phyloP scores from a whole-genome alignment of 1,139 yeast species.

The Geotrichum citri-aurantii region DNA sequence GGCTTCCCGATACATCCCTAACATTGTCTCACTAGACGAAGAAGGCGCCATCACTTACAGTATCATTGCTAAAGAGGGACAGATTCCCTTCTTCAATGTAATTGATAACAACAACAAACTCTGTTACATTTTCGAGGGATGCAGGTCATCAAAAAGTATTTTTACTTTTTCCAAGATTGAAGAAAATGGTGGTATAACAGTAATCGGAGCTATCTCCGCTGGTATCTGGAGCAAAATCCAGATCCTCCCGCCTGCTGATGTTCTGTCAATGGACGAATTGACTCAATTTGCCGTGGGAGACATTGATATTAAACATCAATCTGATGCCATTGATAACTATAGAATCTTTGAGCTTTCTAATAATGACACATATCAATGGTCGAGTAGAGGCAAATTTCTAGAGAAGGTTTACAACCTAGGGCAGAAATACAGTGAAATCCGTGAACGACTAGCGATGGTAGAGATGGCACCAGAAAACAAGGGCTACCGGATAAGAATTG shows the following conservation, averaged over 20 bases:
- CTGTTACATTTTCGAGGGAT: conserved; percentile 5
- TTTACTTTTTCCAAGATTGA: conserved; percentile 8
- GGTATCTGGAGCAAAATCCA: conserved; percentile 55
- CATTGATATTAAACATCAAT: conserved; percentile 54
- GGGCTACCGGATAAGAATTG: conserved; percentile 51
- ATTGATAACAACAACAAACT: conserved; percentile 40
- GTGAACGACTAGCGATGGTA: conserved; percentile 43
- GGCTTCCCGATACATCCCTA: conserved; percentile 52
- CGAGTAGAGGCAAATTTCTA: conserved; percentile 51
- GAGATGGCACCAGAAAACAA: conserved; percentile 34
- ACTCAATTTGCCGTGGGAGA: conserved; percentile 50
- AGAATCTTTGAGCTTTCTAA: conserved; percentile 54
- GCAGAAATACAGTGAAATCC: conserved; percentile 55
- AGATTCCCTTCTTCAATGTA: conserved; percentile 52
- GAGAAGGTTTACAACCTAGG: conserved; percentile 54
- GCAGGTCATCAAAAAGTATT: conserved; percentile 7
- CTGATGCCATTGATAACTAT: conserved; percentile 57
- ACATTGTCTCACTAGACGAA: conserved; percentile 42
- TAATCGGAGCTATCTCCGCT: conserved; percentile 54
- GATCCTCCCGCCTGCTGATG: conserved; percentile 44
- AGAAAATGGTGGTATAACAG: conserved; percentile 44
- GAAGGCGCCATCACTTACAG: conserved; percentile 39
- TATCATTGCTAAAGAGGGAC: conserved; percentile 51
- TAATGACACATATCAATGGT: conserved; percentile 60
- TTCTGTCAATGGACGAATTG: conserved; percentile 21